phyloP scores from a whole-genome alignment of 1,139 yeast species.

The Pneumocystis carinii region DNA sequence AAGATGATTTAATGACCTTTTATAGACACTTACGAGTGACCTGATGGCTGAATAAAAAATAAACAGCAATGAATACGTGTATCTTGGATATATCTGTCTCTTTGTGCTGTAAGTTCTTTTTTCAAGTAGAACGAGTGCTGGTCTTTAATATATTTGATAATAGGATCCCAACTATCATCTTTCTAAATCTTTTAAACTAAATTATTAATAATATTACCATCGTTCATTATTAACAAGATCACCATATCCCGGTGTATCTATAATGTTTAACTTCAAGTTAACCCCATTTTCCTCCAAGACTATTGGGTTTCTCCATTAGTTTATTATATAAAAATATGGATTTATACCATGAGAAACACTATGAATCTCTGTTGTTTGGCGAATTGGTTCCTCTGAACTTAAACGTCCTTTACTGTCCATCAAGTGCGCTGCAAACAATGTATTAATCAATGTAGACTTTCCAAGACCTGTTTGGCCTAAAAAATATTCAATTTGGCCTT shows the following conservation, averaged over 20 bases:
- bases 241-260: constrained; percentile 96
- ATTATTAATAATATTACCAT: constrained; percentile 28
- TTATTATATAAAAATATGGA: neutral
- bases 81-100: constrained; percentile 71
- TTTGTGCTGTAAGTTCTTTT: constrained; percentile 89
- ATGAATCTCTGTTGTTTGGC: constrained; percentile 78
- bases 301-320: constrained; percentile 22
- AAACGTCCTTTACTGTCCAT: constrained; percentile 60
- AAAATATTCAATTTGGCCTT: neutral
- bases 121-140: constrained; percentile 88
- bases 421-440: constrained; percentile 72
- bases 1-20: no score
- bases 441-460: constrained; percentile 78
- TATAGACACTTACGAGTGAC: constrained; percentile 24
- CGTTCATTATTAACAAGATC: constrained; percentile 91
- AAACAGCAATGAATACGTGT: constrained; percentile 83
- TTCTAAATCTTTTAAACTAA: neutral
- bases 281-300: constrained; percentile 59
- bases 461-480: constrained; percentile 77
- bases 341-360: constrained; percentile 42
- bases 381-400: constrained; percentile 51
- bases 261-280: constrained; percentile 65
- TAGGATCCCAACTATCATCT: constrained; percentile 63
- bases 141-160: constrained; percentile 86
- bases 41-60: constrained; percentile 82